These are phyloP conservation scores for Trichomonascaceae sp. DNA, from an alignment of 1,139 yeast species.

Conservation along the genomic window DNA sequence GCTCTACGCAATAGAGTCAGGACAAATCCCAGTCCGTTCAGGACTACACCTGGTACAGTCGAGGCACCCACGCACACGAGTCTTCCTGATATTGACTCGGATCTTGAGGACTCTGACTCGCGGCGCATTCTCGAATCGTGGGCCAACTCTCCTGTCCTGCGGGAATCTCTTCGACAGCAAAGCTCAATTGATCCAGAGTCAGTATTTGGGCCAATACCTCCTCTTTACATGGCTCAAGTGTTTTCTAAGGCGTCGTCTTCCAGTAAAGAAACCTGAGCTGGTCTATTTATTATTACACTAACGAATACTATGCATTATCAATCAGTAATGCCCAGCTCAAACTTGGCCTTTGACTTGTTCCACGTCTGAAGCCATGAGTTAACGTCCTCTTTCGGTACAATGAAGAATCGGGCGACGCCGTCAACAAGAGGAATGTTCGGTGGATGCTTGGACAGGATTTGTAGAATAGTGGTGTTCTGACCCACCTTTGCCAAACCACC, in stretches of 20 bases:
- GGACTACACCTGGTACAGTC: no score
- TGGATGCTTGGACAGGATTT: slow-evolving; percentile 45
- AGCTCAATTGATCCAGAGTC: slow-evolving; percentile 52
- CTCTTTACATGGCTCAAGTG: slow-evolving; percentile 54
- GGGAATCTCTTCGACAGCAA: slow-evolving; percentile 41
- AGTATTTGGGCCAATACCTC: slow-evolving; percentile 69
- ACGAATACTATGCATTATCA: no score
- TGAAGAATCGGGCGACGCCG: slow-evolving; percentile 54
- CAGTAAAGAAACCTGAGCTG: slow-evolving; percentile 36
- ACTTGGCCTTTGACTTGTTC: slow-evolving; percentile 33
- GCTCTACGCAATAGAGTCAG: no score
- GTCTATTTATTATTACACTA: no score
- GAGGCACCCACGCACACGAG: no score
- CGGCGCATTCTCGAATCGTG: slow-evolving; percentile 47
- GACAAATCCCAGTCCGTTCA: no score
- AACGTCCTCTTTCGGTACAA: slow-evolving; percentile 64
- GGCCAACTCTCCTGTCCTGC: slow-evolving; percentile 59
- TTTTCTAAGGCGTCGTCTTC: slow-evolving; percentile 55
- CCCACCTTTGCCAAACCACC: slow-evolving; percentile 88
- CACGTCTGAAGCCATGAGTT: slow-evolving; percentile 59
- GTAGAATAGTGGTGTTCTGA: slow-evolving; percentile 53
- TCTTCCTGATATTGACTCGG: slow-evolving; percentile 39
- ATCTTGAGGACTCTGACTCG: slow-evolving; percentile 46
- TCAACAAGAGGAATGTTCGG: slow-evolving; percentile 75
- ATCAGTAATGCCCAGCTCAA: neutral